phyloP scores from a whole-genome alignment of 352 stramenopile species.

The Aphanomyces astaci region DNA sequence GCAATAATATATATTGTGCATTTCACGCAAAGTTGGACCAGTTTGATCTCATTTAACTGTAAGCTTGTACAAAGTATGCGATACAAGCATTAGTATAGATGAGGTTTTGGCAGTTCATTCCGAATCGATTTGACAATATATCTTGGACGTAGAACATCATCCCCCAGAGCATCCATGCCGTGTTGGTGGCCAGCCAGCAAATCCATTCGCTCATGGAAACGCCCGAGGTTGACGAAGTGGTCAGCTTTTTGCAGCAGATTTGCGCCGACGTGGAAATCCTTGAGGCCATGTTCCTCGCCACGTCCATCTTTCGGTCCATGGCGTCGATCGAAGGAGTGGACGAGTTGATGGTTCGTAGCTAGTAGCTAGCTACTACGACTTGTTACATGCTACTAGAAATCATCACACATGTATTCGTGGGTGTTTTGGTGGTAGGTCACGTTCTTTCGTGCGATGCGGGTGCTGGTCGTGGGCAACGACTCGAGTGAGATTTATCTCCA shows the following conservation, averaged over 20 bases:
- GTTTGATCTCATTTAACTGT: no score
- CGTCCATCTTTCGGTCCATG: conserved; percentile 3
- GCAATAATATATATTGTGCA: no score
- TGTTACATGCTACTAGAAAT: no score
- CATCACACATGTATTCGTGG: no score
- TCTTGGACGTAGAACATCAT: no score
- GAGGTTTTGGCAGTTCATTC: no score
- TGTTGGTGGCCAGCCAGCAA: neutral
- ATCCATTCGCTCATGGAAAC: conserved; percentile 17
- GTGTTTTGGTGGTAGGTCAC: no score
- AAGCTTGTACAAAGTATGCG: no score
- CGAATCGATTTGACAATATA: no score
- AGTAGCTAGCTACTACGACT: no score
- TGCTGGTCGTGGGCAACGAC: conserved; percentile 8
- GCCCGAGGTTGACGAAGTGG: neutral
- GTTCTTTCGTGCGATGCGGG: conserved; percentile 12
- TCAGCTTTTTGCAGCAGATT: neutral
- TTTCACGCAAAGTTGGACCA: no score
- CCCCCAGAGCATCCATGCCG: conserved; percentile 5
- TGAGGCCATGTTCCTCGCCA: conserved; percentile 19
- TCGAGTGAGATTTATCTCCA: neutral
- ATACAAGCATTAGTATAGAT: no score
- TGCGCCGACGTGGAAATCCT: conserved; percentile 18
- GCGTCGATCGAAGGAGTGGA: neutral
- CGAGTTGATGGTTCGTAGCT: neutral